Base-by-base conservation (phyloP, 768 basidiomycete species). In the Russula griseocarnosa region DNA sequence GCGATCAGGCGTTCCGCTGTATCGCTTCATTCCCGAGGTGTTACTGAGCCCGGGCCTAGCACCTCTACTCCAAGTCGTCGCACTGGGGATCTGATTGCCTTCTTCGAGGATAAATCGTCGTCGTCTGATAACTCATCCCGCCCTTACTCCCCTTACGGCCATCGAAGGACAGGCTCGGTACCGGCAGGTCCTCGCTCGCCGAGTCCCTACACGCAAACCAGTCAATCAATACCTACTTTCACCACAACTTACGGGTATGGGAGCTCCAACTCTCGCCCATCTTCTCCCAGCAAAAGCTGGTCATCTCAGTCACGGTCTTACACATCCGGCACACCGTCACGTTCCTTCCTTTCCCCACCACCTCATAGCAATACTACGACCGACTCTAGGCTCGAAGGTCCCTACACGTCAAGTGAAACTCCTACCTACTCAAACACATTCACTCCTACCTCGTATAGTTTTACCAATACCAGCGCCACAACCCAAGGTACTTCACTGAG, bases 41-140 rank as follows among this genome's bases (percentile, higher is more conserved):
- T 79, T 1, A 87, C 87, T 0, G 88, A 90, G 54, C 78, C 86
- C 2, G 75, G 73, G 64, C 26, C 67, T 16, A 61, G 68, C 61
- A 55, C n/a, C 30, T 47, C 80, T 51, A 83, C 83, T 2, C 78
- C 65, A 30, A 74, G 75, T n/a, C 72, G 85, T 40, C 83, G 87
- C 18, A 79, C 88, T 0, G 86, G 80, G 16, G 85, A 88, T 60
- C 80, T 92, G 55, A 87, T 88, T 44, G 88, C 90, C 0, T 83
- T 86, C 32, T 92, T 91, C 63, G 90, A 86, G 66, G 79, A 82
- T 63, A 79, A 77, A 61, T 76, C 81, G 9, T 76, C 81, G 10
- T 76, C 75, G 34, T 78, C 78, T 42, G 67, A 46, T 59, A 56
- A 18, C 53, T 59, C 32, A 49, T 67, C 24, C 75, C 77, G 2